Evolutionary conservation across 75 land plant genomes (phyloP).

Genomic region (Picea sitchensis): DNA sequence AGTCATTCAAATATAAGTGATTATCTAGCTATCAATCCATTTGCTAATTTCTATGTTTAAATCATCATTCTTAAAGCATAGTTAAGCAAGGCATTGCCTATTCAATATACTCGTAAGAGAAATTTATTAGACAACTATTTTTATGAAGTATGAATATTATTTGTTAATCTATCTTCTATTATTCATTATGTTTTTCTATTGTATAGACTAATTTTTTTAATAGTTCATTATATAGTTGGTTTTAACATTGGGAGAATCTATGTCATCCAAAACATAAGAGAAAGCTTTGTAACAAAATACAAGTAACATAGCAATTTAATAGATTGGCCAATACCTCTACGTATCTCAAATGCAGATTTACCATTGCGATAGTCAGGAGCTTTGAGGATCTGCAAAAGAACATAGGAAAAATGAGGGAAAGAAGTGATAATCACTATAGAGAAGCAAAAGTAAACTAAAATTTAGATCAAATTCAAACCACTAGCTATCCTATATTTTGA

Average conservation of each 20-base stretch:
- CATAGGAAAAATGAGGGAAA: background rate
- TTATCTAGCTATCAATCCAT: too few relatives aligned
- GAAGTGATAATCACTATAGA: background rate
- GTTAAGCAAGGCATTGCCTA: too few relatives aligned
- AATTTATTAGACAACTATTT: too few relatives aligned
- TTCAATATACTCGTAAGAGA: too few relatives aligned
- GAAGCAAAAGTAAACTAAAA: background rate
- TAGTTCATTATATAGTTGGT: background rate
- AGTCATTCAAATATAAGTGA: too few relatives aligned
- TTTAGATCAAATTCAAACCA: background rate
- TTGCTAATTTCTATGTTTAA: too few relatives aligned
- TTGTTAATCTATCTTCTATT: too few relatives aligned
- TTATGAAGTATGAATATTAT: too few relatives aligned
- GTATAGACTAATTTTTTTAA: too few relatives aligned
- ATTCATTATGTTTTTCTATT: too few relatives aligned
- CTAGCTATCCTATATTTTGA: background rate
- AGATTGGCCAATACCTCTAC: background rate
- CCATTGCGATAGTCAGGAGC: conserved; percentile 3
- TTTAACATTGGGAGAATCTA: background rate
- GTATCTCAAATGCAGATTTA: conserved; percentile 2
- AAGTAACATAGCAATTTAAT: background rate
- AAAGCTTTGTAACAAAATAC: background rate
- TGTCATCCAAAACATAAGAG: background rate
- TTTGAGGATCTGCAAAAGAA: background rate
- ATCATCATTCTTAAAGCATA: too few relatives aligned